These are phyloP conservation scores for Adansonia madagascariensis DNA, from an alignment of 441 rosid genomes.

Conservation along the genomic window DNA sequence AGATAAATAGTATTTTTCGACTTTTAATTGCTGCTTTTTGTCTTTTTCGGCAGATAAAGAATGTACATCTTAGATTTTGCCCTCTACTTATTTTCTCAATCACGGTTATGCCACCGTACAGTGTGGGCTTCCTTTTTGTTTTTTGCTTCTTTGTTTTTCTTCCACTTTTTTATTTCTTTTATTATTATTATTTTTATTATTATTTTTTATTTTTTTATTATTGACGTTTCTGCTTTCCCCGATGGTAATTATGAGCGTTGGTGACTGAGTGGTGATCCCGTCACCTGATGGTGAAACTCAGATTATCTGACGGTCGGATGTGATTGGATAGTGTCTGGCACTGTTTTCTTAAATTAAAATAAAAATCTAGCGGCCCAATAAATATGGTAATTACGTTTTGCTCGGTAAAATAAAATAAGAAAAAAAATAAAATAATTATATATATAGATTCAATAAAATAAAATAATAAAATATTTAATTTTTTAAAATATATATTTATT, in stretches of 20 bases:
- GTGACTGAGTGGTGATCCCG: not conserved
- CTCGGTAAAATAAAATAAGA: too few species aligned
- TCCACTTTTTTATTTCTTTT: too few species aligned
- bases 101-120: slow-evolving; percentile 30
- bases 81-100: slow-evolving; percentile 3
- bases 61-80: not conserved
- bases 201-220: not conserved
- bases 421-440: too few species aligned
- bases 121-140: not conserved
- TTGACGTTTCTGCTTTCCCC: not conserved
- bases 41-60: slow-evolving; percentile 29
- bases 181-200: not conserved
- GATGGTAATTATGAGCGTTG: slow-evolving; percentile 17
- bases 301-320: slow-evolving; percentile 13
- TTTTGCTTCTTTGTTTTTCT: not conserved
- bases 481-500: too few species aligned
- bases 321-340: slow-evolving; percentile 16
- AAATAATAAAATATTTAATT: too few species aligned
- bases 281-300: slow-evolving; percentile 14
- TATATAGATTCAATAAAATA: too few species aligned
- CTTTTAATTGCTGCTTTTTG: slow-evolving; percentile 36
- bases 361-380: too few species aligned
- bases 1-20: too few species aligned
- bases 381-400: too few species aligned
- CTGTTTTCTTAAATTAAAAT: too few species aligned